phyloP scores from a whole-genome alignment of 164 flowering plant genomes.

The Berberis vulgaris region DNA sequence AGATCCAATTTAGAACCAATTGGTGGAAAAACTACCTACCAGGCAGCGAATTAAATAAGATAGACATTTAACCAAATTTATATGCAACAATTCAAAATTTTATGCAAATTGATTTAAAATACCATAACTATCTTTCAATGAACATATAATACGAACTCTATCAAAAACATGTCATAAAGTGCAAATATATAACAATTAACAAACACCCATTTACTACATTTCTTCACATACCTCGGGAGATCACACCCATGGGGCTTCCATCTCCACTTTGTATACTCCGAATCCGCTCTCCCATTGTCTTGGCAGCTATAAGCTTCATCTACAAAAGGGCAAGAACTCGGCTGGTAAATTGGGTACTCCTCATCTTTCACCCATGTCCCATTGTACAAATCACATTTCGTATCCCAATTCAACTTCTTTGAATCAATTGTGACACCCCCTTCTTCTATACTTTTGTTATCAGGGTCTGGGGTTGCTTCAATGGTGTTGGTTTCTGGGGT shows the following conservation, averaged over 20 bases:
- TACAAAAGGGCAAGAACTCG: conserved; percentile 77
- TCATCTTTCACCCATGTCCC: conserved; percentile 80
- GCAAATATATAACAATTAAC: neutral
- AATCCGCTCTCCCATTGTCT: conserved; percentile 62
- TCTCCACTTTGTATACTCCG: conserved; percentile 63
- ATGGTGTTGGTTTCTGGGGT: neutral
- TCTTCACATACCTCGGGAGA: conserved; percentile 57
- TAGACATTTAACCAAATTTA: no score
- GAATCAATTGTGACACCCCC: neutral
- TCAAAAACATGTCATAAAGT: neutral
- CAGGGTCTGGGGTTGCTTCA: neutral
- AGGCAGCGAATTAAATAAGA: no score
- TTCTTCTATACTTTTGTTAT: neutral
- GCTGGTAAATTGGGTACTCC: conserved; percentile 51
- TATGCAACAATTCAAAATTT: no score
- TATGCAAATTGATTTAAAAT: no score
- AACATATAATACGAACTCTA: no score
- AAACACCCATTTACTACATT: neutral
- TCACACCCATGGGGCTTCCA: conserved; percentile 86
- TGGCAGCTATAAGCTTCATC: conserved; percentile 80
- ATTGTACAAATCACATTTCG: conserved; percentile 47
- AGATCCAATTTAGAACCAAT: no score
- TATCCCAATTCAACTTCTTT: conserved; percentile 9
- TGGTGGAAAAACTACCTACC: no score
- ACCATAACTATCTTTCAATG: no score